phyloP scores from a whole-genome alignment of 805 yeast genomes.

The Tetrapisispora pingtungensis region DNA sequence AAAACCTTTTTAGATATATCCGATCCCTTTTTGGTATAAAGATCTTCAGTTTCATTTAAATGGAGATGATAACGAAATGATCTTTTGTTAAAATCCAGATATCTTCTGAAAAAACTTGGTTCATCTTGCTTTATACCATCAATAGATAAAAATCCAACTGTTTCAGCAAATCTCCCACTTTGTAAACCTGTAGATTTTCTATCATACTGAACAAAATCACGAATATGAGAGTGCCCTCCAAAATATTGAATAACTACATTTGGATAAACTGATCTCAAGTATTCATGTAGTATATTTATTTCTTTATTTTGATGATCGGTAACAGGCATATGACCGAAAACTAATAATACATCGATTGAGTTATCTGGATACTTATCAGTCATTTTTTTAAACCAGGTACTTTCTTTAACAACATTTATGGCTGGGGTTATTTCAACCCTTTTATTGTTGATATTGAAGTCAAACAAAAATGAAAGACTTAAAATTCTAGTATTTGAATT shows the following conservation, averaged over 20 bases:
- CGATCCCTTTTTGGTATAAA: slow-evolving; percentile 50
- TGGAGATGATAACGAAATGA: slow-evolving; percentile 58
- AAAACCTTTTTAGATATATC: slow-evolving; percentile 37
- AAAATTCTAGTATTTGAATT: slow-evolving; percentile 43
- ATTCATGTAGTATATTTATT: slow-evolving; percentile 29
- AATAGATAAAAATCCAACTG: slow-evolving; percentile 78
- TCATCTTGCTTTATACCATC: slow-evolving; percentile 9
- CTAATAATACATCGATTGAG: slow-evolving; percentile 52
- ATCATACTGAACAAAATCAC: slow-evolving; percentile 73
- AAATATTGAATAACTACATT: slow-evolving; percentile 64
- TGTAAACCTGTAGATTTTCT: slow-evolving; percentile 65
- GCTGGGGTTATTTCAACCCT: slow-evolving; percentile 53
- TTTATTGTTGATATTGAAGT: slow-evolving; percentile 46
- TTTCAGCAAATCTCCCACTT: slow-evolving; percentile 88
- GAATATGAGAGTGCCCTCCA: slow-evolving; percentile 90
- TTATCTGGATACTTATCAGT: slow-evolving; percentile 28
- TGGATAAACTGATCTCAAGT: slow-evolving; percentile 52
- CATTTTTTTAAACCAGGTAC: slow-evolving; percentile 56
- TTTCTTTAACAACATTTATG: slow-evolving; percentile 40
- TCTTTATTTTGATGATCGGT: slow-evolving; percentile 30
- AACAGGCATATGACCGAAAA: slow-evolving; percentile 76
- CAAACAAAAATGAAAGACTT: slow-evolving; percentile 70
- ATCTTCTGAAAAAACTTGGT: slow-evolving; percentile 44
- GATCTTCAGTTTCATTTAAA: slow-evolving; percentile 12
- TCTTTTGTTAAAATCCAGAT: slow-evolving; percentile 70